phyloP scores from a whole-genome alignment of 345 rosid genomes.

The Brassica cretica region DNA sequence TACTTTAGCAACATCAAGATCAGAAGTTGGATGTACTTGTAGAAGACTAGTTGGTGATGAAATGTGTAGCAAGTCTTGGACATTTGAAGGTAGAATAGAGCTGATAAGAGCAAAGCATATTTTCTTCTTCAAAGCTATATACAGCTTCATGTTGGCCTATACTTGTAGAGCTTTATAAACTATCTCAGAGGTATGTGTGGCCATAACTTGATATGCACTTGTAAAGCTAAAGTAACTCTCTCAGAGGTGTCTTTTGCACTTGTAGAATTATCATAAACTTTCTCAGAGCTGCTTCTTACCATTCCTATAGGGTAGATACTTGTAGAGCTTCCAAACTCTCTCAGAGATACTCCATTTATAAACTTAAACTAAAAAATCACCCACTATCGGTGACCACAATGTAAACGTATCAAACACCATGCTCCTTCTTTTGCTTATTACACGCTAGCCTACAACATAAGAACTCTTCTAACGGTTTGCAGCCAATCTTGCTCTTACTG shows the following conservation, averaged over 20 bases:
- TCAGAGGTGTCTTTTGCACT: too few species aligned
- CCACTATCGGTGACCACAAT: too few species aligned
- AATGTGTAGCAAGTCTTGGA: background rate
- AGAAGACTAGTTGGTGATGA: background rate
- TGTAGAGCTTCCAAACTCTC: too few species aligned
- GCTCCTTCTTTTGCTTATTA: too few species aligned
- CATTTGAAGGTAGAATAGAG: background rate
- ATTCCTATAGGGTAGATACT: background rate
- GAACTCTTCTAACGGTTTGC: too few species aligned
- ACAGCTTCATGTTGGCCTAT: background rate
- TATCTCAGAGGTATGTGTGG: background rate
- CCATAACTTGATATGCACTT: background rate
- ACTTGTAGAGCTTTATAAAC: background rate
- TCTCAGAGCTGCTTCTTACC: background rate
- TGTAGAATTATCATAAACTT: background rate
- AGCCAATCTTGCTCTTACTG: too few species aligned
- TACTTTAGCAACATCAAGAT: too few species aligned
- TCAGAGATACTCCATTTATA: too few species aligned
- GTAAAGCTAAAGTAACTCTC: background rate
- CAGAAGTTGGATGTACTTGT: background rate
- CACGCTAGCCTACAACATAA: too few species aligned
- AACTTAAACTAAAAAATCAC: too few species aligned
- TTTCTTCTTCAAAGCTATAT: too few species aligned
- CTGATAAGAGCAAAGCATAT: background rate
- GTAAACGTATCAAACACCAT: too few species aligned